Percentiles rank a stretch among this genome's conserved stretches.
These are phyloP conservation scores for Colletotrichum zoysiae DNA, from an alignment of 2,329 filamentous ascomycete species.

Conservation along the genomic window DNA sequence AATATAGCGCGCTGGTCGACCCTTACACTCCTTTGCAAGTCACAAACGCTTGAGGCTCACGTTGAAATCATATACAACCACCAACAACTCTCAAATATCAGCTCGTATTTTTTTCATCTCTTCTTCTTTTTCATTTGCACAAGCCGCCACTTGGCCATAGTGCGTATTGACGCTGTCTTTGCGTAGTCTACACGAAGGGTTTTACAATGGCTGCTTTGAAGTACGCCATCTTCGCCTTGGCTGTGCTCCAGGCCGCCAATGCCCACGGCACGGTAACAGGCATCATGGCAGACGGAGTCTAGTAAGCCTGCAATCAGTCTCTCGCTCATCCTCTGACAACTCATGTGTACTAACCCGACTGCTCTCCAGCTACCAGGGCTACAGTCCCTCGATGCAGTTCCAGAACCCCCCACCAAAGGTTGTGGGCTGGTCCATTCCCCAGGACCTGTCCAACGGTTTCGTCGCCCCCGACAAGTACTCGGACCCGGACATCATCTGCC, in stretches of 20 bases:
- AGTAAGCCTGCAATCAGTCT: slow-evolving; percentile 14
- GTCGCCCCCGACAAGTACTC: slow-evolving; percentile 55
- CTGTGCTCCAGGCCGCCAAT: slow-evolving; percentile 11
- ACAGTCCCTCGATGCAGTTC: slow-evolving; percentile 41
- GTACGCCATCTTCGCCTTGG: slow-evolving; percentile 27
- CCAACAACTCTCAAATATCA: slow-evolving; percentile 12
- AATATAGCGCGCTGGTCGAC: slow-evolving; percentile 32
- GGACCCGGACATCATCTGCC: slow-evolving; percentile 54
- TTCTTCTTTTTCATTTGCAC: background rate
- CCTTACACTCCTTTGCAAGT: slow-evolving; percentile 24
- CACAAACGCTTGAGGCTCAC: background rate
- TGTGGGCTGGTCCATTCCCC: slow-evolving; percentile 39
- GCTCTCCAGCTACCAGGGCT: slow-evolving; percentile 32
- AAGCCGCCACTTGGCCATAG: background rate
- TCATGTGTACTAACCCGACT: slow-evolving; percentile 10
- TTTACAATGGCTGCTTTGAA: slow-evolving; percentile 27
- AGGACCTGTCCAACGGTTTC: slow-evolving; percentile 49
- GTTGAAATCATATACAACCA: slow-evolving; percentile 7
- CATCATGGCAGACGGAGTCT: slow-evolving; percentile 37
- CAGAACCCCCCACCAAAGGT: slow-evolving; percentile 46
- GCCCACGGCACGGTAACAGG: slow-evolving; percentile 37
- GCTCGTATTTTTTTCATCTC: background rate
- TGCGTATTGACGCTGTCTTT: background rate
- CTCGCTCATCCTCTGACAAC: background rate
- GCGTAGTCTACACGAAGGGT: background rate